These are phyloP conservation scores for Albatrellus sp. DNA, from an alignment of 1,284 basidiomycete genomes.

Conservation along the genomic window DNA sequence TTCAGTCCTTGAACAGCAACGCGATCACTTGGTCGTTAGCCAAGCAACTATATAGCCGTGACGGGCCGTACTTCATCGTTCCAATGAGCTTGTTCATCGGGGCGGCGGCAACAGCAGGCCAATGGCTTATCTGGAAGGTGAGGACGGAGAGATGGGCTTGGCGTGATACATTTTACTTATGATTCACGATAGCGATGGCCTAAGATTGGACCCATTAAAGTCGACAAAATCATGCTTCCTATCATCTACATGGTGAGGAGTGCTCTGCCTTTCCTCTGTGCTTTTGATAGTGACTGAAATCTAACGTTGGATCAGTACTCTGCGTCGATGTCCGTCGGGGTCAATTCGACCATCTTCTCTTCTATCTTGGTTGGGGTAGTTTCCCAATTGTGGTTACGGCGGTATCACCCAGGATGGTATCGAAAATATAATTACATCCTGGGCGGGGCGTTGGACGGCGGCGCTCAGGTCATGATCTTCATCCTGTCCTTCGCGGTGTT, in stretches of 20 bases:
- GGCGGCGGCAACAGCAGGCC: conserved; percentile 33
- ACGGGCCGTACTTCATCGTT: conserved; percentile 41
- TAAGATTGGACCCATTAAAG: conserved; percentile 32
- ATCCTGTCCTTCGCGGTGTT: conserved; percentile 59
- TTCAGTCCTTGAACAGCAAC: conserved; percentile 31
- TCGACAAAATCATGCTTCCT: conserved; percentile 37
- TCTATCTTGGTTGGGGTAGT: conserved; percentile 41
- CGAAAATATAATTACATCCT: conserved; percentile 60
- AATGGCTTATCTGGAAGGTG: conserved; percentile 40
- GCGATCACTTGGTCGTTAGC: conserved; percentile 58
- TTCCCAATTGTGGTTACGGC: conserved; percentile 48
- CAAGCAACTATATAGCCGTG: conserved; percentile 38
- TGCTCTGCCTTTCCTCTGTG: not conserved
- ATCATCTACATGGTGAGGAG: conserved; percentile 36
- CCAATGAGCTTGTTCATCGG: conserved; percentile 41
- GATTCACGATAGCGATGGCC: conserved; percentile 29
- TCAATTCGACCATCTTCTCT: conserved; percentile 39
- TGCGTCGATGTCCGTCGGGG: conserved; percentile 29
- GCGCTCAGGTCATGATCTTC: conserved; percentile 57
- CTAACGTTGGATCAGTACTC: conserved; percentile 23
- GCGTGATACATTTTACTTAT: not conserved
- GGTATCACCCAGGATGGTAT: conserved; percentile 41
- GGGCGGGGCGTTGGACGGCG: conserved; percentile 56
- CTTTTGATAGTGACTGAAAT: not conserved
- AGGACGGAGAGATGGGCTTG: conserved; percentile 19